Evolutionary conservation across 1,139 yeast species (phyloP), one percentile per base, ranked within the genome.

Genomic region (Yamadazyma dendronema): DNA sequence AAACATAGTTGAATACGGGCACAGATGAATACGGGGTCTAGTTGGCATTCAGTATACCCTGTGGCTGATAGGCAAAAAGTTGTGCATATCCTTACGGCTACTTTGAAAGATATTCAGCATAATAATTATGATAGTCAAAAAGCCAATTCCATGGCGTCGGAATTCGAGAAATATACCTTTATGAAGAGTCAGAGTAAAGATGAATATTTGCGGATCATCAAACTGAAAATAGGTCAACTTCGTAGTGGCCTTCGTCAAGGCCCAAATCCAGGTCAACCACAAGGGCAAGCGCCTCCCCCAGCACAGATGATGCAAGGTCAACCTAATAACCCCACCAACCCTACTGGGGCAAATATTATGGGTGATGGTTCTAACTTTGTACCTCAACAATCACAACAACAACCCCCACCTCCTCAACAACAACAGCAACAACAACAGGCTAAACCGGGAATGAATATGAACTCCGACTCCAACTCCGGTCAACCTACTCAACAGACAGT

Each of bases 161-260:
- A 69, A 39, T 70, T 69, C 44, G 77, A 71, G 43, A 67, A 67
- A 48, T 61, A 54, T 41, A 67, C 73, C 17, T 70, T 67, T 43
- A 56, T 60, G 52, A 67, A 66, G 43, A 55, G 72, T 8, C 60
- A 54, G 38, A 54, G 64, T 34, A 54, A 68, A 31, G 75, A 70
- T 35, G 76, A 70, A 34, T 71, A 71, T 44, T 52, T 70, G 34
- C 47, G 63, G 34, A 48, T 60, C 31, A 65, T 71, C 41, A 66
- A 62, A 46, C 68, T 61, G 46, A 70, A 69, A 50, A 62, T 71
- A 30, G 57, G 57, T 11, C 76, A 67, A 48, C 56, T 70, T 28
- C 29, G 35, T 13, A 53, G 55, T 28, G 52, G 53, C 29, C 44
- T 52, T 36, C 43, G 56, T 26, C 32, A 17, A 12, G 22, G 22